Conservation (phyloP, 768 basidiomycete species). For the Boletus coccyginus region DNA sequence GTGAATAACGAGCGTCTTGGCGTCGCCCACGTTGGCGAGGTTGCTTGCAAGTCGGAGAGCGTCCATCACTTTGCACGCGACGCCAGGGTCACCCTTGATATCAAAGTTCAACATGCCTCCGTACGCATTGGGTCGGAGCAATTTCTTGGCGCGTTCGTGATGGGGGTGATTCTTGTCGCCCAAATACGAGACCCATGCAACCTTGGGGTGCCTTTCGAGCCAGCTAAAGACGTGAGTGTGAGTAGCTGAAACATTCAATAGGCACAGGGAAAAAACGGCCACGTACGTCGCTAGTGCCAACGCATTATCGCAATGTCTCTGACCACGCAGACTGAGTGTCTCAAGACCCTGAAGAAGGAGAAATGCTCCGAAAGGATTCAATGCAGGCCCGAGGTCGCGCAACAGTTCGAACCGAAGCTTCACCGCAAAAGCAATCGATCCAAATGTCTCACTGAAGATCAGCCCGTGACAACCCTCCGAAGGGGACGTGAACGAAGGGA, state of each 20-base stretch:
- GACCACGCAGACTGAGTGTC: conserved; percentile 56
- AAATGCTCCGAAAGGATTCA: conserved; percentile 59
- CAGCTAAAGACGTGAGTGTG: conserved; percentile 27
- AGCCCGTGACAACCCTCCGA: conserved; percentile 57
- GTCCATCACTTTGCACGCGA: conserved; percentile 65
- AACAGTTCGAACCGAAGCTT: conserved; percentile 51
- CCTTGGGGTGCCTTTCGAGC: conserved; percentile 61
- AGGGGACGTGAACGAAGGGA: conserved; percentile 56
- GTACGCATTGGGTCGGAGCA: conserved; percentile 51
- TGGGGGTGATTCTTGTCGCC: conserved; percentile 64
- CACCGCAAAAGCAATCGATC: conserved; percentile 47
- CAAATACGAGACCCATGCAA: conserved; percentile 78
- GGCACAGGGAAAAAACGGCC: neutral
- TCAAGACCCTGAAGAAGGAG: conserved; percentile 59
- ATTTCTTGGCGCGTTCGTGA: conserved; percentile 53
- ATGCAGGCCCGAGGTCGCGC: conserved; percentile 50
- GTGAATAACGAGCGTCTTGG: conserved; percentile 62
- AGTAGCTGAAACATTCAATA: neutral
- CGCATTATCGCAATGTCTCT: conserved; percentile 59
- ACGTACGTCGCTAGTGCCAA: conserved; percentile 46
- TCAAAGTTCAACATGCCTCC: conserved; percentile 82
- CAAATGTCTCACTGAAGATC: conserved; percentile 49
- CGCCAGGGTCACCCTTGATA: conserved; percentile 52
- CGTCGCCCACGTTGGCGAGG: conserved; percentile 69
- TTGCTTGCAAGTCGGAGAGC: conserved; percentile 68